phyloP scores from a whole-genome alignment of 2,329 filamentous ascomycete genomes.

The Stemphylium beticola region DNA sequence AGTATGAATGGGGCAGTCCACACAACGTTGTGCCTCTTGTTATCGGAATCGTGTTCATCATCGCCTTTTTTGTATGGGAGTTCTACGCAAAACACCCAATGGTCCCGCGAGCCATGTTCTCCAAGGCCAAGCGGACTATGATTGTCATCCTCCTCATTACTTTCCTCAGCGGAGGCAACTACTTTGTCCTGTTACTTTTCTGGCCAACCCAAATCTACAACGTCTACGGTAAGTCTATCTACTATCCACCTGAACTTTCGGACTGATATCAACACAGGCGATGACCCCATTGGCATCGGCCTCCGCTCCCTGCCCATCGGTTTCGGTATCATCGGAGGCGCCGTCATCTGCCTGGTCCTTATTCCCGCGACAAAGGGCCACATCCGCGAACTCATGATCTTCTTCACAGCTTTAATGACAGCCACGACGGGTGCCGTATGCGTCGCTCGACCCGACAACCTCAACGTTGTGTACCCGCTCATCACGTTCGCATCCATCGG shows the following conservation, averaged over 20 bases:
- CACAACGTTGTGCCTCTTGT: slow-evolving; percentile 63
- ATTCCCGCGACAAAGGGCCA: slow-evolving; percentile 64
- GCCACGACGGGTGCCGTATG: slow-evolving; percentile 65
- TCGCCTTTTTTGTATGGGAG: slow-evolving; percentile 60
- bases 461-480: slow-evolving; percentile 61
- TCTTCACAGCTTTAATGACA: slow-evolving; percentile 68
- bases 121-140: slow-evolving; percentile 40
- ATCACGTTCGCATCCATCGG: slow-evolving; percentile 68
- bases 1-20: slow-evolving; percentile 62
- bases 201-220: slow-evolving; percentile 45
- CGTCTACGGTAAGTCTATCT: slow-evolving; percentile 35
- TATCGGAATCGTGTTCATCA: slow-evolving; percentile 57
- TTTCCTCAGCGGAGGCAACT: slow-evolving; percentile 44
- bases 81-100: slow-evolving; percentile 53
- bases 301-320: slow-evolving; percentile 69
- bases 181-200: slow-evolving; percentile 44
- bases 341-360: slow-evolving; percentile 63
- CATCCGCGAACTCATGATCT: slow-evolving; percentile 66
- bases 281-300: slow-evolving; percentile 69
- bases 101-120: slow-evolving; percentile 48
- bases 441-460: slow-evolving; percentile 59
- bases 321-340: slow-evolving; percentile 67
- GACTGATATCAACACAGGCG: slow-evolving; percentile 36
- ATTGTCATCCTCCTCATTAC: slow-evolving; percentile 43
- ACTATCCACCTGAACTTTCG: not conserved